Percentiles rank a stretch among this genome's conserved stretches.
Evolutionary conservation across 1,284 basidiomycete species (phyloP).

Genomic region (Austroboletus niveus): DNA sequence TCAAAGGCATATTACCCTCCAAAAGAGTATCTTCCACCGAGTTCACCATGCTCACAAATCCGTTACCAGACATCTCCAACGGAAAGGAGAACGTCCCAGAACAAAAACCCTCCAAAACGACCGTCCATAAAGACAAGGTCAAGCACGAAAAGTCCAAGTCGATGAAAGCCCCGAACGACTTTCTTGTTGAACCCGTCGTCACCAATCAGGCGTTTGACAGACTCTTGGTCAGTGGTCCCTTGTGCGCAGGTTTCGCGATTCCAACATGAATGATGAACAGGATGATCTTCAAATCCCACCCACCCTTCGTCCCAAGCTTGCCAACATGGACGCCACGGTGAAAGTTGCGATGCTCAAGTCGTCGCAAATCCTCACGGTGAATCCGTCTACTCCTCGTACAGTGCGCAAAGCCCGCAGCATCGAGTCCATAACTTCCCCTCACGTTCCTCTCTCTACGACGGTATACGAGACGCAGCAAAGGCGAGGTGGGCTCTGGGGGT

Average conservation of each 20-base stretch:
- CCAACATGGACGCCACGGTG: slow-evolving; percentile 75
- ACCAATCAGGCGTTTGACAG: slow-evolving; percentile 70
- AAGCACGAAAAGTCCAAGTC: slow-evolving; percentile 37
- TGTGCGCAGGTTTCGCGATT: background rate
- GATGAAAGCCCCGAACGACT: slow-evolving; percentile 38
- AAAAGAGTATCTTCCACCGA: slow-evolving; percentile 62
- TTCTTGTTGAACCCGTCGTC: slow-evolving; percentile 35
- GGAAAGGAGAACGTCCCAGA: slow-evolving; percentile 67
- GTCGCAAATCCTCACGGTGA: slow-evolving; percentile 62
- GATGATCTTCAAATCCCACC: slow-evolving; percentile 84
- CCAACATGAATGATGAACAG: slow-evolving; percentile 36
- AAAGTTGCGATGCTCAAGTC: slow-evolving; percentile 91
- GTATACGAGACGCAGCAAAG: slow-evolving; percentile 41
- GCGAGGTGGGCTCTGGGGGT: slow-evolving; percentile 40
- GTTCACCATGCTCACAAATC: slow-evolving; percentile 66
- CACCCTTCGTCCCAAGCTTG: slow-evolving; percentile 71
- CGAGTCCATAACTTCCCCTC: slow-evolving; percentile 62
- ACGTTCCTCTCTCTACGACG: slow-evolving; percentile 32
- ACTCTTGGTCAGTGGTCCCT: slow-evolving; percentile 52
- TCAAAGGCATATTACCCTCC: slow-evolving; percentile 70
- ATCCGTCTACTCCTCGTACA: slow-evolving; percentile 37
- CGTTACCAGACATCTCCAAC: slow-evolving; percentile 42
- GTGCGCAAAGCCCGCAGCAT: slow-evolving; percentile 69
- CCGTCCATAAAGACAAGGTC: slow-evolving; percentile 36
- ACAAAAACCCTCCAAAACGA: slow-evolving; percentile 30